These are phyloP conservation scores for Barbarea vulgaris DNA, from an alignment of 345 rosid species.

Conservation along the genomic window DNA sequence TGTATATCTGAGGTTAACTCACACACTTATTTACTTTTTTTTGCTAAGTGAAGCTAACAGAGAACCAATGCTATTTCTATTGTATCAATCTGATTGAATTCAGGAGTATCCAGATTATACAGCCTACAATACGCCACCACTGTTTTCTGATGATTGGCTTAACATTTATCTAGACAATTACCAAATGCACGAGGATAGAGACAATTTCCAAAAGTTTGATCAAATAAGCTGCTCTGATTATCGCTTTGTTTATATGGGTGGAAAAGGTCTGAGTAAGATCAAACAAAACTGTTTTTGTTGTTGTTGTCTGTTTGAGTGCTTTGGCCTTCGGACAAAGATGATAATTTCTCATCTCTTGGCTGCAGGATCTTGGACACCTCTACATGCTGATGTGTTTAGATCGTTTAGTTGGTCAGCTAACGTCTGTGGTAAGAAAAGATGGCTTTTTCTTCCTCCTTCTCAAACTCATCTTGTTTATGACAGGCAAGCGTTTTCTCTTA, in stretches of 20 bases:
- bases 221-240: slow-evolving; percentile 89
- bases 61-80: slow-evolving; percentile 1
- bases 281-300: neutral
- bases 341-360: slow-evolving; percentile 28
- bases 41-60: neutral
- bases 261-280: slow-evolving; percentile 61
- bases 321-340: slow-evolving; percentile 9
- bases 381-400: slow-evolving; percentile 96
- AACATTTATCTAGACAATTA: slow-evolving; percentile 74
- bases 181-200: slow-evolving; percentile 67
- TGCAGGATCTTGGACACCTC: slow-evolving; percentile 96
- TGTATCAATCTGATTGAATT: slow-evolving; percentile 19
- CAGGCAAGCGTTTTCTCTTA: slow-evolving; percentile 50
- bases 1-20: slow-evolving; percentile 32
- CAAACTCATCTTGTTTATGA: slow-evolving; percentile 78
- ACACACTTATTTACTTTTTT: slow-evolving; percentile 17
- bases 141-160: slow-evolving; percentile 90
- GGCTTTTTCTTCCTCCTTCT: slow-evolving; percentile 74
- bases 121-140: slow-evolving; percentile 67
- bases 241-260: slow-evolving; percentile 96
- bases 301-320: slow-evolving; percentile 31
- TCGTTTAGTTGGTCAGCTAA: slow-evolving; percentile 97
- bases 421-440: slow-evolving; percentile 83
- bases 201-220: slow-evolving; percentile 48
- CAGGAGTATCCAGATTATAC: slow-evolving; percentile 88